These are phyloP conservation scores for Mortierella sp. DNA, from an alignment of 371 early-diverging fungal species.

Conservation along the genomic window DNA sequence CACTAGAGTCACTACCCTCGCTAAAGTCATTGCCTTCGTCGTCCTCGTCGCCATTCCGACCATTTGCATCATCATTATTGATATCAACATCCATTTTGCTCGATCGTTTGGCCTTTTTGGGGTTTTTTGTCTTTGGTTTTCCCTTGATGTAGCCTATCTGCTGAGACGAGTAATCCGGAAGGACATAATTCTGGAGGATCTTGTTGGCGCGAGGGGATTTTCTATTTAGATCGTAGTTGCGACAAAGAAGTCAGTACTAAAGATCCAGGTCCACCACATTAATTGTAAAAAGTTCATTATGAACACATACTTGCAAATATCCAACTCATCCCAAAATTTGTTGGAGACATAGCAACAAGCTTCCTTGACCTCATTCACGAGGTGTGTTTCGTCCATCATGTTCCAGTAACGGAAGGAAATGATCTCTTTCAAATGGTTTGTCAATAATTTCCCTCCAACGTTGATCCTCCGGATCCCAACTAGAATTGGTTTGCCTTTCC, in stretches of 20 bases:
- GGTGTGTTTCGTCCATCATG: conserved; percentile 93
- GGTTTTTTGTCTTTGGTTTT: conserved; percentile 4
- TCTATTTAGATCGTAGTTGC: conserved; percentile 23
- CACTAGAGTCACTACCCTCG: conserved; percentile 33
- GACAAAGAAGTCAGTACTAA: neutral
- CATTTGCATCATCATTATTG: conserved; percentile 10
- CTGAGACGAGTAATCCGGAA: conserved; percentile 80
- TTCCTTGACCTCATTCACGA: conserved; percentile 88
- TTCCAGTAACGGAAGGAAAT: conserved; percentile 91
- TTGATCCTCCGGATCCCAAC: conserved; percentile 77
- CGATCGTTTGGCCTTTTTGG: conserved; percentile 9
- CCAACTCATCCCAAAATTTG: conserved; percentile 75
- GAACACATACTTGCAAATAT: conserved; percentile 66
- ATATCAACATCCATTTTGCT: conserved; percentile 9
- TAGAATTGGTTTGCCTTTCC: conserved; percentile 66
- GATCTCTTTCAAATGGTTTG: conserved; percentile 89
- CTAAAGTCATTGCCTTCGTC: conserved; percentile 31
- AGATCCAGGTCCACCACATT: neutral
- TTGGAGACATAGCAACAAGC: conserved; percentile 84
- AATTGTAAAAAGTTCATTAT: neutral
- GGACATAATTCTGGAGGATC: conserved; percentile 80
- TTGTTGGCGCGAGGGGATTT: conserved; percentile 60
- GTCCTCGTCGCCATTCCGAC: conserved; percentile 12
- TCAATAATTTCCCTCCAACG: conserved; percentile 88
- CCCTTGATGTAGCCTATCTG: conserved; percentile 73